Conservation (phyloP, 805 yeast genomes). For the Cyberlindnera maritima region DNA sequence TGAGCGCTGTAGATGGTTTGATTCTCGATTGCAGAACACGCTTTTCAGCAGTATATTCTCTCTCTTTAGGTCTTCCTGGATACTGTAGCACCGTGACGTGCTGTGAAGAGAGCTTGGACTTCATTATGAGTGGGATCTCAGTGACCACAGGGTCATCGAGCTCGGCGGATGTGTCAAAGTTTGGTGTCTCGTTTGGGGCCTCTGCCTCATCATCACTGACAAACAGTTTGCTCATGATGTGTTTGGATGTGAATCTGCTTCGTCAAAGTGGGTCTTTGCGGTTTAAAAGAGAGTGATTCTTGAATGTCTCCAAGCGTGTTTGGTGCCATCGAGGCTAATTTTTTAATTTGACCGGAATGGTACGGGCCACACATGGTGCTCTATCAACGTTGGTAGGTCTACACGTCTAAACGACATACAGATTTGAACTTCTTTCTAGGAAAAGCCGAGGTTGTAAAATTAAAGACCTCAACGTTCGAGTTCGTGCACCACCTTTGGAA, state of each 20-base stretch:
- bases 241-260: no score
- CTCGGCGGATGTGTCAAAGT: constrained; percentile 17
- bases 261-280: no score
- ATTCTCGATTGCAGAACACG: constrained; percentile 43
- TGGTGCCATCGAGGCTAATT: background rate
- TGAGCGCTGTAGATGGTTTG: constrained; percentile 58
- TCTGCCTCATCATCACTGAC: constrained; percentile 24
- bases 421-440: background rate
- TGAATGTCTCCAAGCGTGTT: no score
- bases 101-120: constrained; percentile 28
- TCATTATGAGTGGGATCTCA: constrained; percentile 56
- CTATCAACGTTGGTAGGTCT: no score
- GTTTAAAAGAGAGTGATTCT: no score
- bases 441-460: background rate
- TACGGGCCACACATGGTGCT: constrained; percentile 1
- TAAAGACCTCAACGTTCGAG: background rate
- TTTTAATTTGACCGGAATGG: background rate
- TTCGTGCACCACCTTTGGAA: no score
- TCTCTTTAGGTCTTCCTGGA: constrained; percentile 51
- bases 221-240: constrained; percentile 18
- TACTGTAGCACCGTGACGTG: constrained; percentile 51
- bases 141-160: constrained; percentile 50
- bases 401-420: no score
- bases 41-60: constrained; percentile 36
- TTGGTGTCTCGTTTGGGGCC: background rate